These are phyloP conservation scores for Ceratobasidium papillatum DNA, from an alignment of 1,284 basidiomycete species.

Conservation along the genomic window DNA sequence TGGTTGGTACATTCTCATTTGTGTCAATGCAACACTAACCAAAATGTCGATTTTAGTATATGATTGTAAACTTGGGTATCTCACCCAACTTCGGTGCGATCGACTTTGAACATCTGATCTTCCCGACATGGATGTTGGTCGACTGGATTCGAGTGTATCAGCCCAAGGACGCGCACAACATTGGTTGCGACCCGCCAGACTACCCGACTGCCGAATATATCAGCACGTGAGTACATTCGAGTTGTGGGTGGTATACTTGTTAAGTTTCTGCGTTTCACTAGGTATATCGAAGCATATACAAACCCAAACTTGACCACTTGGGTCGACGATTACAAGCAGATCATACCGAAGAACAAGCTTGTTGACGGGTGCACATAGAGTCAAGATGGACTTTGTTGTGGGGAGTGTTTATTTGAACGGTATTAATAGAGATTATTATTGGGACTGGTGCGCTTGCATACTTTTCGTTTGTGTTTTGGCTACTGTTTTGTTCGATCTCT, in stretches of 20 bases:
- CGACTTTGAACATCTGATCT: constrained; percentile 50
- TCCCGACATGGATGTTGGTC: constrained; percentile 58
- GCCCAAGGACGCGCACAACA: constrained; percentile 56
- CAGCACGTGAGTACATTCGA: constrained; percentile 51
- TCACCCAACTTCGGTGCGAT: constrained; percentile 59
- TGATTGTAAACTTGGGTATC: constrained; percentile 55
- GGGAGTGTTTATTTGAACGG: background rate
- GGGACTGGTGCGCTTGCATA: constrained; percentile 13
- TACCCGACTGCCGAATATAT: constrained; percentile 65
- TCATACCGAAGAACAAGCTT: constrained; percentile 56
- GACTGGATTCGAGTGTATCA: constrained; percentile 73
- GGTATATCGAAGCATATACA: constrained; percentile 55
- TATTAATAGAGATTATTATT: constrained; percentile 7
- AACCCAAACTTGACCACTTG: constrained; percentile 48
- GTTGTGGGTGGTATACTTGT: background rate
- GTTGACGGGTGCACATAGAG: constrained; percentile 40
- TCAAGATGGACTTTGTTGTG: background rate
- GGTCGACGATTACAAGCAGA: constrained; percentile 64
- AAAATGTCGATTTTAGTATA: constrained; percentile 58
- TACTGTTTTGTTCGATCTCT: constrained; percentile 1
- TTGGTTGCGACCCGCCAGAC: constrained; percentile 66
- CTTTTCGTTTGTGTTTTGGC: background rate
- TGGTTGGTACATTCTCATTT: constrained; percentile 45
- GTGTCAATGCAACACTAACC: background rate
- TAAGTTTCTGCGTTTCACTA: constrained; percentile 39